Conservation (phyloP, 73 alveolate species). For the Tetrahymena thermophila region DNA sequence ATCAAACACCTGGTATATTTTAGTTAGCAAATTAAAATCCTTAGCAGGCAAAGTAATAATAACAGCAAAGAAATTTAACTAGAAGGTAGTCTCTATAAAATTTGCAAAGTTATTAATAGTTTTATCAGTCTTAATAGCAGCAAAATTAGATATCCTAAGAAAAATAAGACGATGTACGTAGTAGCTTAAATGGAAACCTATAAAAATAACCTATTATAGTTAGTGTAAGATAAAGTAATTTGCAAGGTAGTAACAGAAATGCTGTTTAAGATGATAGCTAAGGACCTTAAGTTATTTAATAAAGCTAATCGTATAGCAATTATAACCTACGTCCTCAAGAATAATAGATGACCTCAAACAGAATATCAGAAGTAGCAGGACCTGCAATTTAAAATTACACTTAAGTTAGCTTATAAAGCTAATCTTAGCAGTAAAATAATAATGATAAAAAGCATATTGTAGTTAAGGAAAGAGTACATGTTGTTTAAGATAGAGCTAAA, state of each 20-base stretch:
- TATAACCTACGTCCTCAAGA: neutral
- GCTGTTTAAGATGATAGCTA: too few species aligned
- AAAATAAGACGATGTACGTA: neutral
- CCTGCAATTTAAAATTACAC: neutral
- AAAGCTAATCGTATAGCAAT: neutral
- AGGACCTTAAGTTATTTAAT: too few species aligned
- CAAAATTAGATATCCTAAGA: neutral
- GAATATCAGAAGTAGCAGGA: neutral
- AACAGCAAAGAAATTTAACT: neutral
- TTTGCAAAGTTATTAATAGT: neutral
- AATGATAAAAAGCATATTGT: neutral
- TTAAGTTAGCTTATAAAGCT: too few species aligned
- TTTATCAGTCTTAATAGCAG: neutral
- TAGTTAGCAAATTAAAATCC: neutral
- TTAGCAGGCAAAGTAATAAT: neutral
- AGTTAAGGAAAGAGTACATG: neutral
- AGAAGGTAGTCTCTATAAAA: neutral
- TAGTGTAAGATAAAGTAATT: too few species aligned
- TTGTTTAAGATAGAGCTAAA: neutral
- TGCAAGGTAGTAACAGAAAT: too few species aligned
- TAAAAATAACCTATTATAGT: too few species aligned
- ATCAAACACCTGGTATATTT: neutral
- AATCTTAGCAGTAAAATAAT: neutral
- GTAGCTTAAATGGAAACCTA: neutral
- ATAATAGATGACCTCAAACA: neutral